These are phyloP conservation scores for Adenanthera pavonina DNA, from an alignment of 306 rosid genomes.

Conservation along the genomic window DNA sequence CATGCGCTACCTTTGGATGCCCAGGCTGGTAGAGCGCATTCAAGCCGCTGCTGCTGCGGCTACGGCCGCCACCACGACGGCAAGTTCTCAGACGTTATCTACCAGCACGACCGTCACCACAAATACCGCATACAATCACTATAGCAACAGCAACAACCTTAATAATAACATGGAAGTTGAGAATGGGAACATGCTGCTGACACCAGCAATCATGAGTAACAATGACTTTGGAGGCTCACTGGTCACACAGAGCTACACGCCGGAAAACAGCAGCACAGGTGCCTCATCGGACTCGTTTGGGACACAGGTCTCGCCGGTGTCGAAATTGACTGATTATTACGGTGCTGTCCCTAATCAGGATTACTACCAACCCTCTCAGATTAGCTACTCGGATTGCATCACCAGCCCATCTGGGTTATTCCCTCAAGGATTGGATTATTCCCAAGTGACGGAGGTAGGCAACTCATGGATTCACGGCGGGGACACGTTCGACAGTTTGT, in stretches of 20 bases:
- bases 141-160: conserved; percentile 20
- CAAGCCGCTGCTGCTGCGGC: conserved; percentile 68
- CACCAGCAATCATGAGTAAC: conserved; percentile 41
- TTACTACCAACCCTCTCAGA: conserved; percentile 52
- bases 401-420: conserved; percentile 52
- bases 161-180: conserved; percentile 35
- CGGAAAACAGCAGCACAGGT: conserved; percentile 70
- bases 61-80: conserved; percentile 39
- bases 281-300: conserved; percentile 81
- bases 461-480: conserved; percentile 58
- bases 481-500: conserved; percentile 65
- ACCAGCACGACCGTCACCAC: conserved; percentile 18
- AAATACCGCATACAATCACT: not conserved
- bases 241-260: conserved; percentile 57
- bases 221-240: conserved; percentile 38
- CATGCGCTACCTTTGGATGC: conserved; percentile 98
- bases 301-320: conserved; percentile 65
- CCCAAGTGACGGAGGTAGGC: conserved; percentile 56
- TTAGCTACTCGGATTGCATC: conserved; percentile 44
- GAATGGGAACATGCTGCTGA: conserved; percentile 43
- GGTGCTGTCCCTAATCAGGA: conserved; percentile 38
- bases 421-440: conserved; percentile 53
- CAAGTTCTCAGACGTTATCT: conserved; percentile 22
- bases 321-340: conserved; percentile 63
- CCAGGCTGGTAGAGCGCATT: conserved; percentile 86